A percentile compares a stretch with the other conserved stretches of the same genome.
Evolutionary conservation across 257 asterid species (phyloP).

Genomic region (Nicotiana obtusifolia): DNA sequence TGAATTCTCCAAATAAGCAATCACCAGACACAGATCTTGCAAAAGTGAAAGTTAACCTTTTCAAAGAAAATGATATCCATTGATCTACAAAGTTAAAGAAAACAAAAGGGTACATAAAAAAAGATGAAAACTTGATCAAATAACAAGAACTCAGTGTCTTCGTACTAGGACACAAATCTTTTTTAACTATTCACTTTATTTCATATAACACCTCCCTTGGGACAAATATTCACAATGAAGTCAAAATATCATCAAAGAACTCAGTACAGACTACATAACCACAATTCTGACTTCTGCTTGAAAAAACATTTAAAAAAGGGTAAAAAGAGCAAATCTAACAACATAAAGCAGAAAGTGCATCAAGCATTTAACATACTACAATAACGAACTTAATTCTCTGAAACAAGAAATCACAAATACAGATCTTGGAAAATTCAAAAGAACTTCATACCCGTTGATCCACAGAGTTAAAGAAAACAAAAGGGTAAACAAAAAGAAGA

Average conservation of each 20-base stretch:
- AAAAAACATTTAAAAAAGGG: not conserved
- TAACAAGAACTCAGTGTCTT: not conserved
- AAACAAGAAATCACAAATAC: not conserved
- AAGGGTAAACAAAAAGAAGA: not conserved
- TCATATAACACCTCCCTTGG: not conserved
- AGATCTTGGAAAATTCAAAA: not conserved
- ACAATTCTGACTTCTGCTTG: not conserved
- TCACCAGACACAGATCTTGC: not conserved
- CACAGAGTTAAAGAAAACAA: not conserved
- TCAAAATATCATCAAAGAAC: not conserved
- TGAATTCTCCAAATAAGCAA: not conserved
- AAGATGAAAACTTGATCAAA: not conserved
- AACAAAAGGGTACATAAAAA: not conserved
- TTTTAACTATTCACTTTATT: not conserved
- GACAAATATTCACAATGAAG: not conserved
- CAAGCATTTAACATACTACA: not conserved
- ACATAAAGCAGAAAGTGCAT: not conserved
- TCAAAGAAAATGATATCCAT: not conserved
- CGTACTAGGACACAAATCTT: not conserved
- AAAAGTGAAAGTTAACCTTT: too few species aligned
- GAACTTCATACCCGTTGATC: not conserved
- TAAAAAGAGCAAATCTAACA: not conserved
- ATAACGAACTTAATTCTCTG: not conserved
- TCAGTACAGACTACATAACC: not conserved
- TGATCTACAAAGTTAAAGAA: not conserved